phyloP scores from a whole-genome alignment of 2,329 filamentous ascomycete species.

The Teratosphaeria destructans region DNA sequence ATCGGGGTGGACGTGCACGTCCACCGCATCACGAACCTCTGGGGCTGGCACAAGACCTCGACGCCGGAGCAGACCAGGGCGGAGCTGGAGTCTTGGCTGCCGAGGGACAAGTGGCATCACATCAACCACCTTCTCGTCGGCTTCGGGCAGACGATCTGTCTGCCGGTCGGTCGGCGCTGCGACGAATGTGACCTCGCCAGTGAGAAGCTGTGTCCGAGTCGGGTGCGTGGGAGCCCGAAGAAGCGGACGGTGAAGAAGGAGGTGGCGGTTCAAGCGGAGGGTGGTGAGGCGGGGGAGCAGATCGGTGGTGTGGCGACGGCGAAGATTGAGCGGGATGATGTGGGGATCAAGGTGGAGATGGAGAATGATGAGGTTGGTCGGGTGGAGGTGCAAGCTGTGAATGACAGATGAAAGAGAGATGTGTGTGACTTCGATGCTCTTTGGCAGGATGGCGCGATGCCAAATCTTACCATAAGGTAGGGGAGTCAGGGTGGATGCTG shows the following conservation, averaged over 20 bases:
- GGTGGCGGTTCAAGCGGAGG: constrained; percentile 20
- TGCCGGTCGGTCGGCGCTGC: constrained; percentile 69
- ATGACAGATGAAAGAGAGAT: background rate
- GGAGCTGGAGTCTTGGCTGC: constrained; percentile 72
- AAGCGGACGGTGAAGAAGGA: constrained; percentile 40
- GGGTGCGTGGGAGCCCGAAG: constrained; percentile 32
- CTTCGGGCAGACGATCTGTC: constrained; percentile 75
- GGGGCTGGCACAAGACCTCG: constrained; percentile 79
- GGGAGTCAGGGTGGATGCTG: background rate
- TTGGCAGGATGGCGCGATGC: background rate
- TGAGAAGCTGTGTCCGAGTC: constrained; percentile 58
- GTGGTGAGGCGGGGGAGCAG: constrained; percentile 16
- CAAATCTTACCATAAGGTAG: no score
- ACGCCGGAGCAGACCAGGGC: constrained; percentile 72
- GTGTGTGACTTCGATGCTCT: background rate
- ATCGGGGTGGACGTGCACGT: constrained; percentile 95
- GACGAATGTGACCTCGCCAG: constrained; percentile 75
- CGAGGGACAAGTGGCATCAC: constrained; percentile 76
- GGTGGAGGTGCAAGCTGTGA: background rate
- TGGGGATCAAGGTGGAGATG: constrained; percentile 15
- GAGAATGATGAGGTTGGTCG: background rate
- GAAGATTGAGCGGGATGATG: constrained; percentile 20
- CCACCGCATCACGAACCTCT: constrained; percentile 86
- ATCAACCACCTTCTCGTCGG: constrained; percentile 87
- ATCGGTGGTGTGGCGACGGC: constrained; percentile 16